Base-by-base conservation (phyloP, 805 yeast genomes). In the Candida succiphila region DNA sequence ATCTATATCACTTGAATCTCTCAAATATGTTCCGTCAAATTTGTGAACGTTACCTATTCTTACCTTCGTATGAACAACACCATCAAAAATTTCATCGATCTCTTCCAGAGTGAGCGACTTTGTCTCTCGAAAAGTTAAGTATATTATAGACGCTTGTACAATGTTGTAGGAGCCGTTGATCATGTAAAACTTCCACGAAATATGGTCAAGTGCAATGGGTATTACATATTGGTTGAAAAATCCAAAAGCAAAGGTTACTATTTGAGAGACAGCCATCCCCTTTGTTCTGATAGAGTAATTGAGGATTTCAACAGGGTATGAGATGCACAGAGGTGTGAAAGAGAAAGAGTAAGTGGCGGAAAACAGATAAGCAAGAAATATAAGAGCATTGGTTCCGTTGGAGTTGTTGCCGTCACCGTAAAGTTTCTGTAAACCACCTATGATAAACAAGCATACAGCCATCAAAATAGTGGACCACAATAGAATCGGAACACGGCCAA, bases 41-140 rank as follows among this genome's bases (percentile, higher is more conserved):
- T 8, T 8, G 23, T 7, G 7, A 21, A 21, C 23, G 7, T 21
- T 36, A 4, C 21, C 27, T 32, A 37, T 29, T 17, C 39, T 35
- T 12, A 37, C 36, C 33, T 41, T 40, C 18, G 44, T 41, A 20
- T 32, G 17, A 30, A 33, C 37, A 31, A 38, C 72, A 57, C 69
- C 69, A 50, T 78, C 78, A 32, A 63, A 66, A 37, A 67, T 65
- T 37, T 63, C 56, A 43, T 63, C 78, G 38, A 78, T 71, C 47
- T 75, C 78, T 42, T 73, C 78, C 52, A 69, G 65, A 15, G 72
- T 61, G 54, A 70, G 65, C 13, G 78, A 78, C 56, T 70, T 75
- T n/a, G 85, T 78, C 56, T 78, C 85, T 40, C 72, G 70, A 33
- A 76, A 74, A 41, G 56, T 60, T 53, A 66, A 60, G 43, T 28